Conservation (phyloP, 257 asterid genomes). For the Cynanchum wilfordii region DNA sequence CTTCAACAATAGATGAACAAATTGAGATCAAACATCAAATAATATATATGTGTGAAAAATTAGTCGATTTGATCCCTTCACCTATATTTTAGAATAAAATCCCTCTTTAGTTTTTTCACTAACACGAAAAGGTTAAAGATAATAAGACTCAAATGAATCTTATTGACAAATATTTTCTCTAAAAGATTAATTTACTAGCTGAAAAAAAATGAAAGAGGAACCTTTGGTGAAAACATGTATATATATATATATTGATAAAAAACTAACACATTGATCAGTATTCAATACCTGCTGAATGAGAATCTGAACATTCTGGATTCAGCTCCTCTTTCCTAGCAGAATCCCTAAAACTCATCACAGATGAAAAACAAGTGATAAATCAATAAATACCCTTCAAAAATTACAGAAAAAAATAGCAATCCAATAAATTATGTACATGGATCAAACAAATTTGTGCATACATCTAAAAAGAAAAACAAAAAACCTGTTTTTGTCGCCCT, state of each 20-base stretch:
- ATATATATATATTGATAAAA: neutral
- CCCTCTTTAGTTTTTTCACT: too few species aligned
- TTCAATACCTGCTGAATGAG: conserved; percentile 45
- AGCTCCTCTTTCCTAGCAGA: conserved; percentile 19
- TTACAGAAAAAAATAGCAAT: neutral
- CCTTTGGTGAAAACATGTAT: too few species aligned
- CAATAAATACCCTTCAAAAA: neutral
- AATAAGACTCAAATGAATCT: too few species aligned
- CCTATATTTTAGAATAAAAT: too few species aligned
- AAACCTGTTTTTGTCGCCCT: conserved; percentile 30
- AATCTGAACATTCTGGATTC: conserved; percentile 27
- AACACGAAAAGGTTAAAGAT: too few species aligned
- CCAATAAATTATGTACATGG: neutral
- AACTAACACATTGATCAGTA: neutral
- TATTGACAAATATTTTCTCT: too few species aligned
- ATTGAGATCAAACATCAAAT: neutral
- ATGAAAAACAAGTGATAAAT: neutral
- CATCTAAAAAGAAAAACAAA: neutral
- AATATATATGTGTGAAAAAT: too few species aligned
- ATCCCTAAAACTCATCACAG: conserved; percentile 37
- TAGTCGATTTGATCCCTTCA: too few species aligned
- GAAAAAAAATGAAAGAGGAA: too few species aligned
- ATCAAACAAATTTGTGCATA: neutral
- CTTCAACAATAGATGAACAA: neutral
- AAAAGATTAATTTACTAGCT: too few species aligned